Evolutionary conservation across 805 yeast genomes (phyloP).

Genomic region (Jamesozyma jinghongensis): DNA sequence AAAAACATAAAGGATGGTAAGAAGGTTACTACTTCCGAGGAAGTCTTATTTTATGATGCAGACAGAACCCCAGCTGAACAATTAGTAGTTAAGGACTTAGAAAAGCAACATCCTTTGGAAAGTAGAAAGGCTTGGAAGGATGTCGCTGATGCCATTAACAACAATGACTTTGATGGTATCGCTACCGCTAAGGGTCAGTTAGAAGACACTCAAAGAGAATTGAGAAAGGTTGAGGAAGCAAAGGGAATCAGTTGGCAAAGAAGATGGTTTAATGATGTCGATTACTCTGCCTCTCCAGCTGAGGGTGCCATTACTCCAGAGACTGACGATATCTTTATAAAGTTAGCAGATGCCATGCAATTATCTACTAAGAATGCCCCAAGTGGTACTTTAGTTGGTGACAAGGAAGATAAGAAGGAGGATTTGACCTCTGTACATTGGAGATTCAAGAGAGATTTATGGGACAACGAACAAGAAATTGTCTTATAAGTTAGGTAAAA

Average conservation of each 20-base stretch:
- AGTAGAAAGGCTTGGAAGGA: conserved; percentile 85
- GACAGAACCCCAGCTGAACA: conserved; percentile 43
- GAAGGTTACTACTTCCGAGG: conserved; percentile 6
- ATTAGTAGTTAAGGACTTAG: conserved; percentile 70
- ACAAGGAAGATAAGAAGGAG: conserved; percentile 43
- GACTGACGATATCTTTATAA: conserved; percentile 33
- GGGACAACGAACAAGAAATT: conserved; percentile 56
- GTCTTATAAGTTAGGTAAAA: conserved; percentile 20
- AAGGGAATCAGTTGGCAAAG: conserved; percentile 63
- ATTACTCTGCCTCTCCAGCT: conserved; percentile 28
- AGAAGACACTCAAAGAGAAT: conserved; percentile 80
- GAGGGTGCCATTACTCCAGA: conserved; percentile 22
- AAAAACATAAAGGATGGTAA: conserved; percentile 35
- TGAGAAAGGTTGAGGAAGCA: conserved; percentile 66
- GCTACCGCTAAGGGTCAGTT: conserved; percentile 66
- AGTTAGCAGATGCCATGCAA: conserved; percentile 40
- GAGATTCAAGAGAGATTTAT: conserved; percentile 53
- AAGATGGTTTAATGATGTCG: conserved; percentile 67
- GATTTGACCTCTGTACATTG: conserved; percentile 50
- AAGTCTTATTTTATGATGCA: conserved; percentile 55
- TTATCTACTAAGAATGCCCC: conserved; percentile 59
- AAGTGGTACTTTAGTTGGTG: conserved; percentile 52
- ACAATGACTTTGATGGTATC: conserved; percentile 69
- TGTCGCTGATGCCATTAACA: conserved; percentile 80
- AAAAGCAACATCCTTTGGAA: conserved; percentile 73